phyloP scores from a whole-genome alignment of 1,284 basidiomycete species.

The Leccinum solheimii region DNA sequence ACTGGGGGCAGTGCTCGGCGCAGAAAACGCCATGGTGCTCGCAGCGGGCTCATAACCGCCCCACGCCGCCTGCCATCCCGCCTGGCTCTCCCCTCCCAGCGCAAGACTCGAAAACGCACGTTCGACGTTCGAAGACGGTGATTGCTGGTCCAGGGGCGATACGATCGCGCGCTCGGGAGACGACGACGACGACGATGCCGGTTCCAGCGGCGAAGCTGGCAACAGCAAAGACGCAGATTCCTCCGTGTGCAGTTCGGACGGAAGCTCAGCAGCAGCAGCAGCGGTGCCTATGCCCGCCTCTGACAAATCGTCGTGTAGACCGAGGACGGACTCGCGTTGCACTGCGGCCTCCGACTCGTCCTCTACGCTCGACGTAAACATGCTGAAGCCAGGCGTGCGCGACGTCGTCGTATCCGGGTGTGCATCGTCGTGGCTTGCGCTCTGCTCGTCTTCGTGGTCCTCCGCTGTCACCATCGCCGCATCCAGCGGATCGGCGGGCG shows the following conservation, averaged over 20 bases:
- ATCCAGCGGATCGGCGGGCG: constrained; percentile 45
- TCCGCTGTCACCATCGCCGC: constrained; percentile 38
- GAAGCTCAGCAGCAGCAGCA: background rate
- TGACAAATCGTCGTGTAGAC: constrained; percentile 5
- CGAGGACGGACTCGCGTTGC: constrained; percentile 17
- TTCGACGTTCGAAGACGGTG: constrained; percentile 37
- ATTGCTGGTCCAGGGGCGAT: constrained; percentile 53
- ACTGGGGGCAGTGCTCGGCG: constrained; percentile 11
- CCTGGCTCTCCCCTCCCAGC: constrained; percentile 58
- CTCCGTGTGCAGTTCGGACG: constrained; percentile 5
- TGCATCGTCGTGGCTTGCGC: constrained; percentile 22
- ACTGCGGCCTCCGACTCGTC: constrained; percentile 12
- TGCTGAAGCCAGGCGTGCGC: constrained; percentile 29
- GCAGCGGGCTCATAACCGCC: constrained; percentile 34
- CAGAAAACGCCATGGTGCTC: constrained; percentile 11
- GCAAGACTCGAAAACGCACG: constrained; percentile 60
- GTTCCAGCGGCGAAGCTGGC: constrained; percentile 25
- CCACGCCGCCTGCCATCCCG: constrained; percentile 56
- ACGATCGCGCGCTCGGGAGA: constrained; percentile 40
- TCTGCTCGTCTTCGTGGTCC: constrained; percentile 42
- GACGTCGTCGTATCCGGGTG: constrained; percentile 19
- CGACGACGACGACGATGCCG: constrained; percentile 17
- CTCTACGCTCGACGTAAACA: constrained; percentile 24
- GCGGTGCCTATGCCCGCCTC: background rate
- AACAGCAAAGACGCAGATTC: constrained; percentile 10